Evolutionary conservation across 768 basidiomycete genomes (phyloP).

Genomic region (Cystofilobasidium capitatum): DNA sequence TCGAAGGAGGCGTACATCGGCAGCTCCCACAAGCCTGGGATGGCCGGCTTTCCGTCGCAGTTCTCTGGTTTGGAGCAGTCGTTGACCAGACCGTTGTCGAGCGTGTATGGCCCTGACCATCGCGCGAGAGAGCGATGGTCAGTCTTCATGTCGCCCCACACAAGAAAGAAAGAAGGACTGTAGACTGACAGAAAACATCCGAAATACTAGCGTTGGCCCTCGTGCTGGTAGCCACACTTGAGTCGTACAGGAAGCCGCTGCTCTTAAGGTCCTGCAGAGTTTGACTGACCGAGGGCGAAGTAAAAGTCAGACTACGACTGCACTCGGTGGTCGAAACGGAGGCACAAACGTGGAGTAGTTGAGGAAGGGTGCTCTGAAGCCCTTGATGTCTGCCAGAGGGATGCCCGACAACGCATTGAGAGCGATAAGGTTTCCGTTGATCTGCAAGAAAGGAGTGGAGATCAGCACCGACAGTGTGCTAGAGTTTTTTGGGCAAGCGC

Average conservation of each 20-base stretch:
- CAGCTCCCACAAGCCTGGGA: constrained; percentile 69
- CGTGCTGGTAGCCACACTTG: constrained; percentile 51
- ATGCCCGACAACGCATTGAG: constrained; percentile 70
- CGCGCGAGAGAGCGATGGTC: not conserved
- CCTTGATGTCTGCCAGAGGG: constrained; percentile 53
- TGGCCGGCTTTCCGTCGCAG: constrained; percentile 53
- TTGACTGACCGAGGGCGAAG: not conserved
- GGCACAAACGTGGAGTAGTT: constrained; percentile 47
- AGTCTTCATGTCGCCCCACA: not conserved
- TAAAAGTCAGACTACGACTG: not conserved
- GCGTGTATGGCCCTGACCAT: constrained; percentile 52
- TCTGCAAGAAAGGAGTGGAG: constrained; percentile 41
- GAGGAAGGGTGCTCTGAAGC: constrained; percentile 60
- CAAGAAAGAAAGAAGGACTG: not conserved
- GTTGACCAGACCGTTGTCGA: constrained; percentile 71
- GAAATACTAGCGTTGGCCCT: constrained; percentile 58
- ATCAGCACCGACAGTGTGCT: not conserved
- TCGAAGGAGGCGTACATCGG: constrained; percentile 77
- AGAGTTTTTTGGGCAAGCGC: not conserved
- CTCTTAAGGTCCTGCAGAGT: not conserved
- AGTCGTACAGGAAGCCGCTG: constrained; percentile 49
- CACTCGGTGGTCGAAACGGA: not conserved
- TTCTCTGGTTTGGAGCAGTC: constrained; percentile 54
- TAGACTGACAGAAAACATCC: constrained; percentile 63
- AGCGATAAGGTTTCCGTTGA: constrained; percentile 68